These are phyloP conservation scores for Phytophthora palmivora DNA, from an alignment of 352 stramenopile genomes.

Conservation along the genomic window DNA sequence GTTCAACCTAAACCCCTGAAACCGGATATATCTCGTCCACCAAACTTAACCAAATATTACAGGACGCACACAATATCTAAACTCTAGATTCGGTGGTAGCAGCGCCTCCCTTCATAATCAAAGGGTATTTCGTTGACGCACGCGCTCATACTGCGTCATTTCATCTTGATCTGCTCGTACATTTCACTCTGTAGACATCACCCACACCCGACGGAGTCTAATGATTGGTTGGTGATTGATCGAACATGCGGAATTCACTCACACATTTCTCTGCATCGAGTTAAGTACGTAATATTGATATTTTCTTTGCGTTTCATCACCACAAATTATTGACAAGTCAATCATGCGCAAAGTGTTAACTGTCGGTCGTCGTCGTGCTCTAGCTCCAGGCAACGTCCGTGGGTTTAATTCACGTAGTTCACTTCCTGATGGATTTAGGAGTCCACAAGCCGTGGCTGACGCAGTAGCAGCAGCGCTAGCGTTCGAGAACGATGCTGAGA, in stretches of 20 bases:
- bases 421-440: slow-evolving; percentile 39
- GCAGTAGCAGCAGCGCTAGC: slow-evolving; percentile 39
- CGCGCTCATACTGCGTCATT: slow-evolving; percentile 71
- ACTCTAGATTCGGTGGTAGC: too few relatives aligned
- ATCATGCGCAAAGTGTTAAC: slow-evolving; percentile 24
- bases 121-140: slow-evolving; percentile 73
- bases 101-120: slow-evolving; percentile 73
- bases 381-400: not conserved
- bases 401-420: slow-evolving; percentile 28
- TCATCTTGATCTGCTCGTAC: not conserved
- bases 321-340: too few relatives aligned
- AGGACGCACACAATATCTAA: too few relatives aligned
- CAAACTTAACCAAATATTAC: too few relatives aligned
- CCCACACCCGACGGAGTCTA: too few relatives aligned
- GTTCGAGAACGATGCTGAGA: slow-evolving; percentile 18
- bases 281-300: not conserved
- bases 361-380: slow-evolving; percentile 13
- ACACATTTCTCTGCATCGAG: not conserved
- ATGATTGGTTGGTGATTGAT: too few relatives aligned
- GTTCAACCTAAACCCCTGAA: too few relatives aligned
- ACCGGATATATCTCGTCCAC: too few relatives aligned
- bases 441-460: slow-evolving; percentile 43
- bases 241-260: too few relatives aligned
- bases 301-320: not conserved
- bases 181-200: too few relatives aligned